Conservation (phyloP, 805 yeast genomes). For the Dipodascus geniculatus region DNA sequence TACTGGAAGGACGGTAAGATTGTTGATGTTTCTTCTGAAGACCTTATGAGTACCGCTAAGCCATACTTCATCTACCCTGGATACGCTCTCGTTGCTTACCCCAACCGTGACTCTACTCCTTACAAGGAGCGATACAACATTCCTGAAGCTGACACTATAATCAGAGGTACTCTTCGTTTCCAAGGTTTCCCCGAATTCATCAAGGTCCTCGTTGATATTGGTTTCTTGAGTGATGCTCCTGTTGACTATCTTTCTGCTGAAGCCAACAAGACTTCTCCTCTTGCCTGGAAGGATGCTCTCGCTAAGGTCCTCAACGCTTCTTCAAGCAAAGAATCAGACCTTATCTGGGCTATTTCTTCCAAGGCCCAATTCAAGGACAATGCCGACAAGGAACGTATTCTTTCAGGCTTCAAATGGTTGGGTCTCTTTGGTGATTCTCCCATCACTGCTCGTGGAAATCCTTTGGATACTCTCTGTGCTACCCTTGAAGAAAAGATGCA, state of each 20-base stretch:
- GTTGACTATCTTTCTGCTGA: conserved; percentile 43
- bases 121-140: conserved; percentile 86
- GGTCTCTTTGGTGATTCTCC: conserved; percentile 72
- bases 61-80: conserved; percentile 96
- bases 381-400: conserved; percentile 75
- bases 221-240: conserved; percentile 74
- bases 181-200: conserved; percentile 98
- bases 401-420: conserved; percentile 86
- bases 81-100: conserved; percentile 86
- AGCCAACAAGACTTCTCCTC: conserved; percentile 21
- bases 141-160: conserved; percentile 94
- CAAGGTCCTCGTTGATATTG: conserved; percentile 88
- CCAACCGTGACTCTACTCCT: conserved; percentile 94
- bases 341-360: conserved; percentile 61
- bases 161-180: conserved; percentile 95
- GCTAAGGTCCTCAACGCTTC: conserved; percentile 63
- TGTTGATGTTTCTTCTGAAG: conserved; percentile 73
- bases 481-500: conserved; percentile 93
- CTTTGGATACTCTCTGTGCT: conserved; percentile 94
- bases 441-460: conserved; percentile 84
- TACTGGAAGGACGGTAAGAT: conserved; percentile 80
- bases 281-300: conserved; percentile 84
- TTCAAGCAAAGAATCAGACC: conserved; percentile 58
- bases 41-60: conserved; percentile 86
- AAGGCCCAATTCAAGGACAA: conserved; percentile 72